Base-by-base conservation (phyloP, 176 grass and related monocot genomes). In the Tuctoria greenei region DNA sequence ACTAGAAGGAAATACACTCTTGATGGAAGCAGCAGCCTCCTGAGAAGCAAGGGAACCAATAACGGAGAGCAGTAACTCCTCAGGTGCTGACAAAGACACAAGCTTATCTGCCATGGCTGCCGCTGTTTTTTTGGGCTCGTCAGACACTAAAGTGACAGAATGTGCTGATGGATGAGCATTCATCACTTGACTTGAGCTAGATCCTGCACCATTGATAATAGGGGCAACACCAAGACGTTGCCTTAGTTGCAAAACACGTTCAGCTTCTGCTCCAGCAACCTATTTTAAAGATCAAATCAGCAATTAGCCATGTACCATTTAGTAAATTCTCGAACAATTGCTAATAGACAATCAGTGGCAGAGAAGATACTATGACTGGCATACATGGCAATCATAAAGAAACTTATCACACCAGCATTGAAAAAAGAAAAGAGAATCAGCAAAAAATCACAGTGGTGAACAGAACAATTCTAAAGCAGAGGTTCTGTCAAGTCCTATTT, bases 51-150 rank as follows among this genome's bases (percentile, higher is more conserved):
- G 72, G 54, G 96, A 92, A 7, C 87, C 87, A 7, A 99, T 60
- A 77, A 99, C 86, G 24, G 89, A 92, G 61, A 69, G 79, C 23
- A 99, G 79, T 47, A 88, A 4, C 27, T 61, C 5, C 59, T 61
- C 92, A 4, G 92, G 87, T 35, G 89, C 84, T 84, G 92, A 85
- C 72, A 88, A 90, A 61, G 96, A 93, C 49, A 87, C 85, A 66
- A 99, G 83, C 77, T 92, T 99, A 60, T 90, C 96, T 34, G 89
- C 96, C 57, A 99, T 88, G 58, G 89, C 96, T 84, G 96, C 96
- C 28, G 96, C 96, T 31, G 89, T 83, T 58, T 84, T 95, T 75
- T 92, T 99, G 61, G 88, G 72, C 38, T 99, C 87, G 16, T 87
- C 82, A 64, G 74, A 75, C 55, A 64, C 75, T 4, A 67, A 73